These are phyloP conservation scores for Panicum miliaceum DNA, from an alignment of 176 grass and related monocot species.

Conservation along the genomic window DNA sequence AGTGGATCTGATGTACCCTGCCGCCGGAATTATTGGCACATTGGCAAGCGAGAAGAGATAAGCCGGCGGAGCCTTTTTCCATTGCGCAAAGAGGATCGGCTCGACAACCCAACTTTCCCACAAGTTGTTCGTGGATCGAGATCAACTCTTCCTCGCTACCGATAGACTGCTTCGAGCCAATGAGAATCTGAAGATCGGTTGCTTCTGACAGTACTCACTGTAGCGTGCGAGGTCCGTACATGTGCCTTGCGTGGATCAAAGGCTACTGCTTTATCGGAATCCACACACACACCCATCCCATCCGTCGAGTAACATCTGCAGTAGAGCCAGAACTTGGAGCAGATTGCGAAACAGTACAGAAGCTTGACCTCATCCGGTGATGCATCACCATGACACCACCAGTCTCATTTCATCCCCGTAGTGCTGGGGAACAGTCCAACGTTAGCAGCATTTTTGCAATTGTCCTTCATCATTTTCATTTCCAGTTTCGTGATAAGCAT, in stretches of 20 bases:
- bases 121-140: background rate
- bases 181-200: background rate
- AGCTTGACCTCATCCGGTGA: background rate
- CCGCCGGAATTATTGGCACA: constrained; percentile 1
- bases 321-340: background rate
- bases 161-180: background rate
- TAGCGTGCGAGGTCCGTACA: background rate
- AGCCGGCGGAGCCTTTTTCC: background rate
- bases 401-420: background rate
- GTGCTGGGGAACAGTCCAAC: background rate
- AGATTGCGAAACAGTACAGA: background rate
- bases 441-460: background rate
- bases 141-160: too few species aligned
- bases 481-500: background rate
- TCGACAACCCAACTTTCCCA: background rate
- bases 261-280: background rate
- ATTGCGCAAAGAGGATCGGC: background rate
- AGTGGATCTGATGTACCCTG: background rate
- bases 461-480: background rate
- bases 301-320: background rate
- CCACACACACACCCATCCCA: background rate
- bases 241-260: background rate
- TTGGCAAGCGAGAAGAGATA: background rate
- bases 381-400: background rate
- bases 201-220: background rate